Evolutionary conservation across 2,329 filamentous ascomycete genomes (phyloP).

Genomic region (Pyricularia sp.): DNA sequence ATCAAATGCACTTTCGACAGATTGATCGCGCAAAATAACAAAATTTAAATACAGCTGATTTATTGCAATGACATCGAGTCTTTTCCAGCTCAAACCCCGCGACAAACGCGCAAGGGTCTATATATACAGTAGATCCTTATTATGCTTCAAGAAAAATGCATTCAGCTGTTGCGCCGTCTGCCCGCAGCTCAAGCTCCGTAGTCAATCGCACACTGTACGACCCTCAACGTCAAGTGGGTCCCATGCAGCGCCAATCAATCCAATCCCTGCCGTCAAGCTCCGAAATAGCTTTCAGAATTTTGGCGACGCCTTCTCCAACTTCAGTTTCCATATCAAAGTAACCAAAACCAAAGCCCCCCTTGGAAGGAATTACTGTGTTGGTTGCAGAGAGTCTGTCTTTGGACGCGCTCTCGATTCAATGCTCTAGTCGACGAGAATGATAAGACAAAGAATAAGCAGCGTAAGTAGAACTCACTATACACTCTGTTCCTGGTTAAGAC

Average conservation of each 20-base stretch:
- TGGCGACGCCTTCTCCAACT: not conserved
- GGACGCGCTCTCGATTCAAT: not conserved
- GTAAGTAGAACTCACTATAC: not conserved
- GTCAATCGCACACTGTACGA: not conserved
- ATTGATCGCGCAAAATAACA: not conserved
- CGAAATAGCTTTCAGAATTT: not conserved
- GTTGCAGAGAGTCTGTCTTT: not conserved
- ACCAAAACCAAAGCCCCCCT: not conserved
- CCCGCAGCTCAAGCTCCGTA: not conserved
- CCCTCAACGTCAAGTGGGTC: not conserved
- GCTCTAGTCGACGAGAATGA: not conserved
- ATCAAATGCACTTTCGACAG: not conserved
- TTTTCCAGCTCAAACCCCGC: not conserved
- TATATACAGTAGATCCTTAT: not conserved
- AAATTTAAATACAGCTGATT: not conserved
- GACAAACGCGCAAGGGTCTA: not conserved
- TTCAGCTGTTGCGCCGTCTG: not conserved
- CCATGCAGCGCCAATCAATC: not conserved
- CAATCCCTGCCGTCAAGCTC: not conserved
- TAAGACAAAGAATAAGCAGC: constrained; percentile 2
- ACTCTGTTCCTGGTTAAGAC: not conserved
- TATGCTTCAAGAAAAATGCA: not conserved
- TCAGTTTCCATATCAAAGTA: not conserved
- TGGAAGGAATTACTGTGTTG: not conserved
- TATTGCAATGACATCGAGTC: not conserved